Percentiles rank a stretch among this genome's conserved stretches.
Conservation (phyloP, 495 filamentous ascomycete species). For the Lindgomyces ingoldianus region DNA sequence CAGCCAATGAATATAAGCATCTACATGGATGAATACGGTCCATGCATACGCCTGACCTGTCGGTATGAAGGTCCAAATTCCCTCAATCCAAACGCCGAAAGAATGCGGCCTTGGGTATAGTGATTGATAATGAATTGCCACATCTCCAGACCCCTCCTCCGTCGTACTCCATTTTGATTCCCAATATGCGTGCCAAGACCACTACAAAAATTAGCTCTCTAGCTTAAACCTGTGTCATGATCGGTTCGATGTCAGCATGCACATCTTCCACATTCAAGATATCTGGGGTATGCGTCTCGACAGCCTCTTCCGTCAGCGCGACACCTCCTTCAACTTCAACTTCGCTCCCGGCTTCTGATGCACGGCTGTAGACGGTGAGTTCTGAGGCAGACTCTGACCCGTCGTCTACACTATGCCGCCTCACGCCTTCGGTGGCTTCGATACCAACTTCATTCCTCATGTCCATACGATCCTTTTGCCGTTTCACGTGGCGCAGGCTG, state of each 20-base stretch:
- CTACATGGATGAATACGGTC: too few species aligned
- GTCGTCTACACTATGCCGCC: neutral
- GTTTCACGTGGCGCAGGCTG: constrained; percentile 17
- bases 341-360: constrained; percentile 31
- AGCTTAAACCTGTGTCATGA: constrained; percentile 24
- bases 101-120: too few species aligned
- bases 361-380: constrained; percentile 23
- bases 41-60: too few species aligned
- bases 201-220: too few species aligned
- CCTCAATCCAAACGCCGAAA: too few species aligned
- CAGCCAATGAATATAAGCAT: too few species aligned
- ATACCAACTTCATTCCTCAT: neutral
- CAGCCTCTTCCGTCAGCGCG: constrained; percentile 62
- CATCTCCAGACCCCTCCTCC: too few species aligned
- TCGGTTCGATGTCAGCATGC: neutral
- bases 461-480: constrained; percentile 25
- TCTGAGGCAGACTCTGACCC: constrained; percentile 29
- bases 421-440: constrained; percentile 9
- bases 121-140: too few species aligned
- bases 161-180: too few species aligned
- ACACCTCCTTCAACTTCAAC: constrained; percentile 54
- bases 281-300: constrained; percentile 54
- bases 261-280: constrained; percentile 41
- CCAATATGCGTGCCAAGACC: too few species aligned
- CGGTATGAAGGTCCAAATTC: too few species aligned